Conservation (phyloP, 225 moss, liverwort and hornwort species). For the Asterella californica region DNA sequence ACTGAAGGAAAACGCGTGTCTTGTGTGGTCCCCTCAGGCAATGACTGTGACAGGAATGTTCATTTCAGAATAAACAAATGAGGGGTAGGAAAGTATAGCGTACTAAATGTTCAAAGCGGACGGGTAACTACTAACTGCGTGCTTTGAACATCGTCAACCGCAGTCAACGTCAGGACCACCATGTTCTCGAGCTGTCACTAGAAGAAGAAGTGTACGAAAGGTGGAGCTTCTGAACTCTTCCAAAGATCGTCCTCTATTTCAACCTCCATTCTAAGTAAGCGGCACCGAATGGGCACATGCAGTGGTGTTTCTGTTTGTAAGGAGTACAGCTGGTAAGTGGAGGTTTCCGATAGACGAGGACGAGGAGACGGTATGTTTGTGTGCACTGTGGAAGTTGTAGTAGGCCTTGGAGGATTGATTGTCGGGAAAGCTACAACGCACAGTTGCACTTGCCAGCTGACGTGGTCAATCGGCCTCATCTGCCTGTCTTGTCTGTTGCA, state of each 20-base stretch:
- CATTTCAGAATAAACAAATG: too few species aligned
- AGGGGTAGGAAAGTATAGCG: too few species aligned
- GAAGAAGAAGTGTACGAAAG: background rate
- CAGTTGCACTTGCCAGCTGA: background rate
- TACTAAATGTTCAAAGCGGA: background rate
- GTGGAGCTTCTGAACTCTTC: background rate
- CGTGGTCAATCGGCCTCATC: background rate
- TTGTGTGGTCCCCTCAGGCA: background rate
- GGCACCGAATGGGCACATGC: too few species aligned
- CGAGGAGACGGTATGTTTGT: background rate
- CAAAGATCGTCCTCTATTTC: background rate
- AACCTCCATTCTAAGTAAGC: background rate
- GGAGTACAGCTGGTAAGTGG: background rate
- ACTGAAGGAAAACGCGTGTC: background rate
- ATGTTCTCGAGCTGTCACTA: background rate
- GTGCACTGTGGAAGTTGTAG: background rate
- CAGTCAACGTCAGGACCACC: slow-evolving; percentile 11
- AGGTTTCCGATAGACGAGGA: background rate
- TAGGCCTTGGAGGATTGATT: background rate
- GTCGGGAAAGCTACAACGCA: slow-evolving; percentile 1
- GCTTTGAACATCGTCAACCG: background rate
- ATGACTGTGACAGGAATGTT: too few species aligned
- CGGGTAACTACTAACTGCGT: background rate
- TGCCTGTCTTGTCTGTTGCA: background rate
- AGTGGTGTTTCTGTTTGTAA: background rate